Conservation (phyloP, 139 green algal species). For the Mychonastes homosphaera region DNA sequence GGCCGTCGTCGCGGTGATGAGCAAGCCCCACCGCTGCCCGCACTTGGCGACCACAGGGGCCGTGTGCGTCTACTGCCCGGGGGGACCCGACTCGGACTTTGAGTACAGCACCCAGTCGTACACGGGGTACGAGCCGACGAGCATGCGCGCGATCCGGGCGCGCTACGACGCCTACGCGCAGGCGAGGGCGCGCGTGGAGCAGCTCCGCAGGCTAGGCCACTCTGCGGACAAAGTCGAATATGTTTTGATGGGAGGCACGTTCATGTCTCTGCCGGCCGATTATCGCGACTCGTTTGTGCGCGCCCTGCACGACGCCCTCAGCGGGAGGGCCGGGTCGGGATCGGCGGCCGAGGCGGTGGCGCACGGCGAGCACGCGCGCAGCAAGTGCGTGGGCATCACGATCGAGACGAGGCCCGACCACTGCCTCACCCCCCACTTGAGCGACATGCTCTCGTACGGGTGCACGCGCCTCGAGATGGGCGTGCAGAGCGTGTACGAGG, state of each 20-base stretch:
- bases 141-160: slow-evolving; percentile 92
- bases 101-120: slow-evolving; percentile 94
- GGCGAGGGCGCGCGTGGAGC: slow-evolving; percentile 71
- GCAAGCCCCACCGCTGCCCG: slow-evolving; percentile 94
- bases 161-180: slow-evolving; percentile 91
- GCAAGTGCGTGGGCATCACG: slow-evolving; percentile 91
- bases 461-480: slow-evolving; percentile 93
- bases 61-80: slow-evolving; percentile 98
- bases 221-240: slow-evolving; percentile 97
- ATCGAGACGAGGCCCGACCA: slow-evolving; percentile 96
- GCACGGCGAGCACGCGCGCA: slow-evolving; percentile 60
- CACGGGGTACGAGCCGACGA: slow-evolving; percentile 94
- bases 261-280: slow-evolving; percentile 90
- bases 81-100: slow-evolving; percentile 94
- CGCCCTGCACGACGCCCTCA: slow-evolving; percentile 92
- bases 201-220: slow-evolving; percentile 89
- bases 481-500: slow-evolving; percentile 75
- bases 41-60: slow-evolving; percentile 96
- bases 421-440: slow-evolving; percentile 60
- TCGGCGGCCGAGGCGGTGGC: slow-evolving; percentile 6
- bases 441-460: slow-evolving; percentile 83
- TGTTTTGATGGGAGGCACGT: slow-evolving; percentile 98
- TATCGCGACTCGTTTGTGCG: slow-evolving; percentile 96
- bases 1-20: slow-evolving; percentile 97
- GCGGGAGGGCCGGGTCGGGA: slow-evolving; percentile 24